Conservation (phyloP, 306 rosid species). For the Arachis hypogaea region DNA sequence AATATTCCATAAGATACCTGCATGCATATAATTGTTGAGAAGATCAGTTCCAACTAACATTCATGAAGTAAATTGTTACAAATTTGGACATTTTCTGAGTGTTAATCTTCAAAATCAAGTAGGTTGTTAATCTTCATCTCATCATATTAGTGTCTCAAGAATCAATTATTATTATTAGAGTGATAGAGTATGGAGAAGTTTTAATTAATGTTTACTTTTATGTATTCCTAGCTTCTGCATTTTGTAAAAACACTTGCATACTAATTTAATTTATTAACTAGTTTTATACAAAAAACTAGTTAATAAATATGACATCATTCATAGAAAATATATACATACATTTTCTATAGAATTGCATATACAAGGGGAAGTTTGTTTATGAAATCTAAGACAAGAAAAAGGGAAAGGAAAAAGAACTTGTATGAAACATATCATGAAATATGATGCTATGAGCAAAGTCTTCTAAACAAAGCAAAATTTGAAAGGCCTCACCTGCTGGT, state of each 20-base stretch:
- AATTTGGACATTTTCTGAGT: conserved; percentile 10
- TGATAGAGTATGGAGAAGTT: background rate
- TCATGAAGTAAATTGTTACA: background rate
- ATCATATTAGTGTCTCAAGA: background rate
- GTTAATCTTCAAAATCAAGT: background rate
- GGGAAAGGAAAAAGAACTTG: background rate
- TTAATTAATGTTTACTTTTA: background rate
- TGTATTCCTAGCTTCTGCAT: too few species aligned
- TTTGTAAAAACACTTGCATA: too few species aligned
- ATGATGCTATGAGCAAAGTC: background rate
- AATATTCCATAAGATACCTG: conserved; percentile 78
- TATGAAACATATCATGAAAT: background rate
- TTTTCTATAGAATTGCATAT: background rate
- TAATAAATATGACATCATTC: too few species aligned
- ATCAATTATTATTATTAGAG: background rate
- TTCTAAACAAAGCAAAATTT: conserved; percentile 3
- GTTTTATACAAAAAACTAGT: too few species aligned
- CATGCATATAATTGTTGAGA: too few species aligned
- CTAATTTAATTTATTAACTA: too few species aligned
- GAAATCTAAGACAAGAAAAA: background rate
- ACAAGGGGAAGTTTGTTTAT: background rate
- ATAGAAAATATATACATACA: too few species aligned
- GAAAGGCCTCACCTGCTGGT: conserved; percentile 66
- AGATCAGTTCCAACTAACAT: background rate
- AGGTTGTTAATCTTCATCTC: background rate